A percentile compares a stretch with the other conserved stretches of the same genome.
phyloP scores from a whole-genome alignment of 2,329 filamentous ascomycete species.

The Pseudocercospora vitis region DNA sequence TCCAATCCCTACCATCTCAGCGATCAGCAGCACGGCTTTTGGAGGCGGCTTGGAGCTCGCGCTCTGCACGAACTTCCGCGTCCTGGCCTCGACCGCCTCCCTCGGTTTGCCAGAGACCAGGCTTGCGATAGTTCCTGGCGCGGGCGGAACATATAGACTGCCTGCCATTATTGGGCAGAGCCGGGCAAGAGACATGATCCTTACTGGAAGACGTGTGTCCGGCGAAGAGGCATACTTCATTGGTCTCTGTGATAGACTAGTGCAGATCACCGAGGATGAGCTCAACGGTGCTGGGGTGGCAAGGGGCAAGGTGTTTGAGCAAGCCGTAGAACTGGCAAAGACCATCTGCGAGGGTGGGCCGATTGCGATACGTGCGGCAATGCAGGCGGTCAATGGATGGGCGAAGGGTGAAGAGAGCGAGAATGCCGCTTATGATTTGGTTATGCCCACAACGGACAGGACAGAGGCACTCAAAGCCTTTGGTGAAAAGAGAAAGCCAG shows the following conservation, averaged over 20 bases:
- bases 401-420: slow-evolving; percentile 70
- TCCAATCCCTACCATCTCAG: slow-evolving; percentile 85
- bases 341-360: slow-evolving; percentile 91
- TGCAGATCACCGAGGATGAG: slow-evolving; percentile 69
- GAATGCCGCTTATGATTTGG: slow-evolving; percentile 80
- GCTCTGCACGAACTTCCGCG: slow-evolving; percentile 82
- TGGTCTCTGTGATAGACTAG: slow-evolving; percentile 84
- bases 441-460: slow-evolving; percentile 81
- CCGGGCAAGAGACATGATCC: slow-evolving; percentile 83
- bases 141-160: slow-evolving; percentile 86
- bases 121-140: slow-evolving; percentile 90
- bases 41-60: slow-evolving; percentile 93
- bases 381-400: slow-evolving; percentile 73
- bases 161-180: slow-evolving; percentile 75
- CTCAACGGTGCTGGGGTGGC: slow-evolving; percentile 55
- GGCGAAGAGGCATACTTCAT: slow-evolving; percentile 88
- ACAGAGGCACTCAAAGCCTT: slow-evolving; percentile 88
- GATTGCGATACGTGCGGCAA: slow-evolving; percentile 73
- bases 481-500: slow-evolving; percentile 69
- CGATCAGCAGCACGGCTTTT: slow-evolving; percentile 80
- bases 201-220: slow-evolving; percentile 83
- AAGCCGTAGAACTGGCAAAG: slow-evolving; percentile 73
- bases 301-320: slow-evolving; percentile 67
- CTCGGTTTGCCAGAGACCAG: slow-evolving; percentile 89
- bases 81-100: slow-evolving; percentile 74